Evolutionary conservation across 2,329 filamentous ascomycete species (phyloP).

Genomic region (Cladosporium sp.): DNA sequence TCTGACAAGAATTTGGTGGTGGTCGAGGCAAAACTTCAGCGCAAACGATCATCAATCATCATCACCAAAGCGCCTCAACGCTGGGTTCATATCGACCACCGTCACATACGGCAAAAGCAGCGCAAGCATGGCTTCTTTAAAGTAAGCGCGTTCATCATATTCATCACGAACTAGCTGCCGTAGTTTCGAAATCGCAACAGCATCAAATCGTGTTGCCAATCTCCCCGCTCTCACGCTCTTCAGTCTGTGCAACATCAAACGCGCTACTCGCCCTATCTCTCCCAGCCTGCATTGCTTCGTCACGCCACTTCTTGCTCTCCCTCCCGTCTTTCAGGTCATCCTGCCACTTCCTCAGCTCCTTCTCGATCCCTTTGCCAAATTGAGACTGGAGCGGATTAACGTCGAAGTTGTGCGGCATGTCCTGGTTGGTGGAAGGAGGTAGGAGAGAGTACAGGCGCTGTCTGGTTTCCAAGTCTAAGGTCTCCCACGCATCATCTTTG

Average conservation of each 20-base stretch:
- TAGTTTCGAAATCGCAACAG: neutral
- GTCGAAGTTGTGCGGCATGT: slow-evolving; percentile 40
- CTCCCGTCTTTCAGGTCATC: slow-evolving; percentile 56
- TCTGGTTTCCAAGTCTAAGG: slow-evolving; percentile 27
- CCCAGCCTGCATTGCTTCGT: slow-evolving; percentile 55
- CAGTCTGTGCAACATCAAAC: slow-evolving; percentile 58
- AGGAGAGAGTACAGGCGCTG: slow-evolving; percentile 33
- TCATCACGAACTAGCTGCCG: neutral
- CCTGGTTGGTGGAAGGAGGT: slow-evolving; percentile 25
- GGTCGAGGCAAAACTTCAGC: neutral
- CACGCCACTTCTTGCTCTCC: slow-evolving; percentile 59
- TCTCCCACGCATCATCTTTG: slow-evolving; percentile 32
- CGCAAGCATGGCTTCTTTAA: too few species aligned
- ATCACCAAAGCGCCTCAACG: neutral
- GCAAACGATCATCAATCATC: neutral
- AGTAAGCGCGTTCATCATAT: neutral
- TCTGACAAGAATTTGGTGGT: slow-evolving; percentile 1
- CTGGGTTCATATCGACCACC: neutral
- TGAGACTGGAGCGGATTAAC: slow-evolving; percentile 42
- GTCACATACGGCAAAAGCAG: neutral
- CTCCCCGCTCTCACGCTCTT: slow-evolving; percentile 57
- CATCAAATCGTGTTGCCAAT: slow-evolving; percentile 4
- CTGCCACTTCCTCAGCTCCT: slow-evolving; percentile 57
- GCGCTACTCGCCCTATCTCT: slow-evolving; percentile 46
- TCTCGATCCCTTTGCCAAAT: slow-evolving; percentile 50